Evolutionary conservation across 225 moss, liverwort and hornwort genomes (phyloP).

Genomic region (Bryoerythrophyllum caledonicum): DNA sequence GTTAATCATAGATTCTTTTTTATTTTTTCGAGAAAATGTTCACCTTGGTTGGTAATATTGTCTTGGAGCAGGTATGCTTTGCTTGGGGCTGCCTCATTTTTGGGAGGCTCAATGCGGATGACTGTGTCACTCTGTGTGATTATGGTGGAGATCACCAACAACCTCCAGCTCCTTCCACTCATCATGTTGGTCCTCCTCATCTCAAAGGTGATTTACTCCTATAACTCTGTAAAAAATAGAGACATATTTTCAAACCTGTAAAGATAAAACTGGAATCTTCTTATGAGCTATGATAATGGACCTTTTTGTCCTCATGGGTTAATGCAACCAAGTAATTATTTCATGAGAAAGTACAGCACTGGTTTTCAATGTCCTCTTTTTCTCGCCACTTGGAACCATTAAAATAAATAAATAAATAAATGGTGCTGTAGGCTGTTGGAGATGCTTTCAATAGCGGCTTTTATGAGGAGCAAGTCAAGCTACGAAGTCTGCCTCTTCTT

Average conservation of each 20-base stretch:
- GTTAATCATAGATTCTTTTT: not conserved
- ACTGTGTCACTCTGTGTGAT: conserved; percentile 89
- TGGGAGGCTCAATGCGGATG: conserved; percentile 95
- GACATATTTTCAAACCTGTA: too few species aligned
- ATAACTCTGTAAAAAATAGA: too few species aligned
- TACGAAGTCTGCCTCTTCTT: conserved; percentile 74
- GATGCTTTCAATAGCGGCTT: conserved; percentile 88
- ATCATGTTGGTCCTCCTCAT: conserved; percentile 87
- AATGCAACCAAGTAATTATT: too few species aligned
- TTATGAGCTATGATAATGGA: too few species aligned
- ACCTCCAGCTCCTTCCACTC: conserved; percentile 77
- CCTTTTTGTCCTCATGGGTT: too few species aligned
- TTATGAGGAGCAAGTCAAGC: conserved; percentile 75
- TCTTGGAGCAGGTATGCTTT: conserved; percentile 61
- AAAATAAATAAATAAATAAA: too few species aligned
- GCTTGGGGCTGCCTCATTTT: conserved; percentile 86
- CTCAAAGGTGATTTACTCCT: conserved; percentile 52
- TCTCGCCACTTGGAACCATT: not conserved
- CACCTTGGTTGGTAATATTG: not conserved
- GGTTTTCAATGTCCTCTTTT: not conserved
- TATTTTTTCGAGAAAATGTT: not conserved
- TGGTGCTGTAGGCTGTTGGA: conserved; percentile 68
- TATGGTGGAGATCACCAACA: conserved; percentile 92
- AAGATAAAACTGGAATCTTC: too few species aligned
- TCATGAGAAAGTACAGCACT: not conserved